Conservation (phyloP, 2,329 filamentous ascomycete genomes). For the Microsporum audouinii region DNA sequence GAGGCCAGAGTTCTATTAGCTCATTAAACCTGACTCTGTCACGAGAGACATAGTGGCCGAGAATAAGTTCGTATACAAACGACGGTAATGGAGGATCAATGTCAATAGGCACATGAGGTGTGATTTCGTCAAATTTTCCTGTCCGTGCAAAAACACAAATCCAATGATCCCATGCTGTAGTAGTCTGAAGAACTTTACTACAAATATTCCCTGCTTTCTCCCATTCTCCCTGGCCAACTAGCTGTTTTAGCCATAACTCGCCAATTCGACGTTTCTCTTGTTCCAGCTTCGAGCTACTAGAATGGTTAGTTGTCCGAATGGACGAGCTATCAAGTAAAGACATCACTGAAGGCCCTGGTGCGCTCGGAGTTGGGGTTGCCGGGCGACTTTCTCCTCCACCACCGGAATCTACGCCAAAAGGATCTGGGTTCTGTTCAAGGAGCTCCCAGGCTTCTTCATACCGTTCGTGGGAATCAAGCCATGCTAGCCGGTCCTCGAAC, state of each 20-base stretch:
- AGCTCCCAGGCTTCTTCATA: constrained; percentile 84
- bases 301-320: neutral
- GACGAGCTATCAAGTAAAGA: neutral
- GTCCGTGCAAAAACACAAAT: constrained; percentile 82
- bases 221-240: constrained; percentile 69
- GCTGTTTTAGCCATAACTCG: constrained; percentile 82
- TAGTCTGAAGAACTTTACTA: constrained; percentile 67
- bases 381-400: constrained; percentile 27
- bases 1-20: constrained; percentile 70
- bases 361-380: constrained; percentile 35
- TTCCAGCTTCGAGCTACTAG: constrained; percentile 52
- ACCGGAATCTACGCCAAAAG: constrained; percentile 22
- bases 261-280: constrained; percentile 85
- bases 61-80: constrained; percentile 75
- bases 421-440: constrained; percentile 75
- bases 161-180: constrained; percentile 88
- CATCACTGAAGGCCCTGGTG: constrained; percentile 45
- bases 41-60: constrained; percentile 74
- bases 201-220: constrained; percentile 64
- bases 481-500: constrained; percentile 69
- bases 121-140: constrained; percentile 80
- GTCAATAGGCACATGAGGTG: constrained; percentile 67
- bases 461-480: constrained; percentile 70
- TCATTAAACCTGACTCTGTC: constrained; percentile 67
- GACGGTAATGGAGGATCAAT: constrained; percentile 68